Evolutionary conservation across 139 green algal species (phyloP).

Genomic region (Tetraselmis chui): DNA sequence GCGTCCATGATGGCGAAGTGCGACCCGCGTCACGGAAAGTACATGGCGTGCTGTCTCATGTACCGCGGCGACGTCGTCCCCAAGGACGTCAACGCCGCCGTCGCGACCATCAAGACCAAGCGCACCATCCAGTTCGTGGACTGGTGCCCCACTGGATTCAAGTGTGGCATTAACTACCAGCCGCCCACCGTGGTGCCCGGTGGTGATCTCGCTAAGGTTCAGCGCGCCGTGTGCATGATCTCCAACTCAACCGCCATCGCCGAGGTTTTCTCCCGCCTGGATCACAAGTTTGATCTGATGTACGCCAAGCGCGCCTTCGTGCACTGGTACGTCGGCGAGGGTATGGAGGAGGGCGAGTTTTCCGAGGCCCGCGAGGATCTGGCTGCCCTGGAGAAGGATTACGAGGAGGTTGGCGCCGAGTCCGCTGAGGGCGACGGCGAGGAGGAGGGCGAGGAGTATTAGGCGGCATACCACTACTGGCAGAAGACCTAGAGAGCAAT

Average conservation of each 20-base stretch:
- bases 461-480: no score
- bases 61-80: constrained; percentile 98
- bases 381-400: constrained; percentile 97
- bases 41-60: constrained; percentile 99
- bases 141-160: constrained; percentile 99
- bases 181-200: constrained; percentile 95
- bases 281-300: constrained; percentile 99
- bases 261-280: constrained; percentile 94
- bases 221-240: constrained; percentile 99
- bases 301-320: constrained; percentile 99
- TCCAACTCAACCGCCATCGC: constrained; percentile 98
- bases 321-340: constrained; percentile 98
- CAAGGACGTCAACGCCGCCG: constrained; percentile 97
- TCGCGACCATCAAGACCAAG: constrained; percentile 99
- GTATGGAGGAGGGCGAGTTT: constrained; percentile 94
- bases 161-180: constrained; percentile 99
- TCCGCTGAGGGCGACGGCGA: constrained; percentile 65
- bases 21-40: constrained; percentile 90
- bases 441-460: constrained; percentile 84
- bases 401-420: constrained; percentile 94
- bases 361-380: constrained; percentile 92
- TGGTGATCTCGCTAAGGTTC: constrained; percentile 97
- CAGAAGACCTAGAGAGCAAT: no score
- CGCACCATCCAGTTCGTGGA: constrained; percentile 97
- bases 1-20: constrained; percentile 97